Base-by-base conservation (phyloP, 106 monocot genomes). In the Acorus gramineus region DNA sequence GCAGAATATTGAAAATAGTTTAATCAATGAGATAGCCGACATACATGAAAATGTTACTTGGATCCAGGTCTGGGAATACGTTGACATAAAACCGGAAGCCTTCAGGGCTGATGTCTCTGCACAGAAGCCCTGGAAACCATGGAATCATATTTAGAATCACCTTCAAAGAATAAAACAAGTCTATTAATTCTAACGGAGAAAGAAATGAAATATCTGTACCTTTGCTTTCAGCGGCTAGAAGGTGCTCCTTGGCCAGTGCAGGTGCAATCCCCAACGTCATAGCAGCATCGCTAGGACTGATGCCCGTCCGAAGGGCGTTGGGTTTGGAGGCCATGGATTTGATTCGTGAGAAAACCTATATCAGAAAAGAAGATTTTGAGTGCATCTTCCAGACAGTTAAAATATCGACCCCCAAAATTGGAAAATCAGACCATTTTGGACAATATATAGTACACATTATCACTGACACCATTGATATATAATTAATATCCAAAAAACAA, bases 41-140 rank as follows among this genome's bases (percentile, higher is more conserved):
- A 82, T 75, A 98, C 91, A 43, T 48, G 57, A 85, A 73, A 43
- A 98, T 83, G 69, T 85, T 61, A 43, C 53, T 66, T 8, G 69
- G 68, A 77, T 91, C 83, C 64, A 98, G 73, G 14, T 91, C 96
- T 65, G 75, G 83, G 73, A 98, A 98, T 7, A 91, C 53, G 79
- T 98, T 98, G 47, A 74, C 61, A 66, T 77, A 88, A 66, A 98
- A 98, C 53, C 91, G 96, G 67, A 98, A 85, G 49, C 96, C 96
- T 64, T 98, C 96, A 50, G 96, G 85, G 62, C 96, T 98, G 56
- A 85, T 78, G 75, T 98, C 96, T 73, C 96, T 82, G 70, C 91
- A 98, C 8, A 91, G 59, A 56, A 98, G 68, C 47, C 91, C 96
- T 98, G 79, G 55, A 68, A 53, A 69, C 61, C 60, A 44, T 28